Evolutionary conservation across 2,329 filamentous ascomycete species (phyloP).

Genomic region (Ambrosiella cleistominuta): DNA sequence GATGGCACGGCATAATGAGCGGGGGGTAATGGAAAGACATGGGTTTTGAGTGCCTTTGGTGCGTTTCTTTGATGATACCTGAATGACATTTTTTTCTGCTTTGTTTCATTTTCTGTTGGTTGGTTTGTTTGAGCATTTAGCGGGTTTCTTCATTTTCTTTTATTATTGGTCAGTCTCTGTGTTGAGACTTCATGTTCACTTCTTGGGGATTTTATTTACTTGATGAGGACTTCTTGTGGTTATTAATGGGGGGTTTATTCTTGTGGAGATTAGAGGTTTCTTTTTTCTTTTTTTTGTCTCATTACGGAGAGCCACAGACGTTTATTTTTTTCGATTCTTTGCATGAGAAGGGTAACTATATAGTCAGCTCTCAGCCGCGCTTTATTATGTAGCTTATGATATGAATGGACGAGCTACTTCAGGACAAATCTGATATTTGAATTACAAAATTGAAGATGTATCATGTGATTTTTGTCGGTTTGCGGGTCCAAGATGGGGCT

Average conservation of each 20-base stretch:
- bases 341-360: background rate
- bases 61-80: conserved; percentile 3
- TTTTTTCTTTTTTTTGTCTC: too few species aligned
- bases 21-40: background rate
- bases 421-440: background rate
- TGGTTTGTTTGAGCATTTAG: background rate
- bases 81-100: conserved; percentile 3
- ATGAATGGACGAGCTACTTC: background rate
- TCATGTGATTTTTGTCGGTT: too few species aligned
- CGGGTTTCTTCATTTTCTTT: background rate
- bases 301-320: too few species aligned
- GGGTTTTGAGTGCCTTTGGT: conserved; percentile 1
- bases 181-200: background rate
- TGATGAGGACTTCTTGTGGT: background rate
- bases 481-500: too few species aligned
- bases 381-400: background rate
- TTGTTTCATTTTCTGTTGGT: conserved; percentile 1
- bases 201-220: background rate
- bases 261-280: too few species aligned
- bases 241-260: too few species aligned
- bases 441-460: background rate
- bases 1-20: background rate
- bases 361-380: background rate
- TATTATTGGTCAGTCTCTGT: background rate
- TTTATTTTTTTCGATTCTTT: background rate